Evolutionary conservation across 345 rosid species (phyloP).

Genomic region (Hypericum androsaemum): DNA sequence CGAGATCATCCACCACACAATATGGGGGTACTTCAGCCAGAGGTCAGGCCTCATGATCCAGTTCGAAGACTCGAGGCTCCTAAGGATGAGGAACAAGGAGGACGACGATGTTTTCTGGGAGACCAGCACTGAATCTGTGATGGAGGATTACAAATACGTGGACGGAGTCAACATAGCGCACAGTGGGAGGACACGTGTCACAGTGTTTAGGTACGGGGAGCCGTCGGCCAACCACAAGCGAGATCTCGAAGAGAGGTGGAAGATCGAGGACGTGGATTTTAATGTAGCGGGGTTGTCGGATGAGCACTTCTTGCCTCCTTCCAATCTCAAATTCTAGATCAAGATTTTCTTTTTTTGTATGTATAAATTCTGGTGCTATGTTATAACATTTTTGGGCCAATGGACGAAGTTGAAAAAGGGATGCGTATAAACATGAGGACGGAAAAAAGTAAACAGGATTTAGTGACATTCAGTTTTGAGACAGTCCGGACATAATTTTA

Average conservation of each 20-base stretch:
- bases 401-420: no score
- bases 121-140: slow-evolving; percentile 54
- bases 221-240: slow-evolving; percentile 47
- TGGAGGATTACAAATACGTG: slow-evolving; percentile 54
- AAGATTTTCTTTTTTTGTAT: no score
- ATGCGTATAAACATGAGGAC: no score
- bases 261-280: slow-evolving; percentile 86
- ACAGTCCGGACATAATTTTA: no score
- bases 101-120: slow-evolving; percentile 65
- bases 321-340: slow-evolving; percentile 36
- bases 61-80: slow-evolving; percentile 64
- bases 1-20: slow-evolving; percentile 63
- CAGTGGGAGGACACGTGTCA: slow-evolving; percentile 52
- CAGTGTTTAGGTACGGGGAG: slow-evolving; percentile 56
- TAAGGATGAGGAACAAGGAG: slow-evolving; percentile 44
- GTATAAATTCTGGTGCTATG: no score
- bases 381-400: no score
- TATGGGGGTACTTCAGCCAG: slow-evolving; percentile 97
- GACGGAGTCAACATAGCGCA: slow-evolving; percentile 73
- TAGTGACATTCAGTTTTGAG: no score
- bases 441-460: no score
- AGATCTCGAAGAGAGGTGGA: slow-evolving; percentile 79
- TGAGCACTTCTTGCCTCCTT: slow-evolving; percentile 81
- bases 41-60: slow-evolving; percentile 63
- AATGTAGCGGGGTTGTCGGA: slow-evolving; percentile 62